Conservation (phyloP, 2,329 filamentous ascomycete species). For the Aspergillus sp. region DNA sequence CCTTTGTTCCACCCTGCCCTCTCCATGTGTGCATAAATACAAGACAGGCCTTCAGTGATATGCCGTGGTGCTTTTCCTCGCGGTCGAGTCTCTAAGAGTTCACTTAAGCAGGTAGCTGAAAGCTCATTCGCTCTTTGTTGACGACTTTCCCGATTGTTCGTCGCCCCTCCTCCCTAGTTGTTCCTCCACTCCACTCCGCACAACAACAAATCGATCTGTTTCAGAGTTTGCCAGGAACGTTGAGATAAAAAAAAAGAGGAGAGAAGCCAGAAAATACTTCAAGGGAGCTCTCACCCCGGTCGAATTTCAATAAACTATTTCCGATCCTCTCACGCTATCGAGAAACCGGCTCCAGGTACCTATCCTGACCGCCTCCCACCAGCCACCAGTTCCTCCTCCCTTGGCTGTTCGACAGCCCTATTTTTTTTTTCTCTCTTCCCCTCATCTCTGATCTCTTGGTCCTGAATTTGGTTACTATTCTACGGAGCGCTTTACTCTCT, state of each 20-base stretch:
- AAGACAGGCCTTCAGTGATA: background rate
- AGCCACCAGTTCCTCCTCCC: constrained; percentile 18
- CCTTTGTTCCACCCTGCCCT: background rate
- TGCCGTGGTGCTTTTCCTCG: background rate
- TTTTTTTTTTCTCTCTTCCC: constrained; percentile 5
- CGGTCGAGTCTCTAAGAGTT: background rate
- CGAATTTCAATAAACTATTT: background rate
- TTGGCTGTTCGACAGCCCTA: constrained; percentile 1
- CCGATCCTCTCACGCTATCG: background rate
- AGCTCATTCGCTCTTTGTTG: constrained; percentile 13
- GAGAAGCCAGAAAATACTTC: background rate
- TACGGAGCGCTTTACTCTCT: constrained; percentile 1
- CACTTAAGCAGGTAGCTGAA: background rate
- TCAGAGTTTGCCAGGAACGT: background rate
- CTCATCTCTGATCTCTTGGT: constrained; percentile 1
- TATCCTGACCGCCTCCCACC: constrained; percentile 27
- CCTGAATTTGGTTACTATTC: background rate
- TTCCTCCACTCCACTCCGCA: constrained; percentile 12
- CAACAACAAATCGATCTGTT: constrained; percentile 3
- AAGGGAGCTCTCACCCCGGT: background rate
- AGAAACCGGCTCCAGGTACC: background rate
- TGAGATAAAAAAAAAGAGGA: background rate
- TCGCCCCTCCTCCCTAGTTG: constrained; percentile 9
- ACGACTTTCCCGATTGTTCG: constrained; percentile 4
- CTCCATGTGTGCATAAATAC: background rate